Conservation (phyloP, 1,284 basidiomycete species). For the Puccinia hordei region DNA sequence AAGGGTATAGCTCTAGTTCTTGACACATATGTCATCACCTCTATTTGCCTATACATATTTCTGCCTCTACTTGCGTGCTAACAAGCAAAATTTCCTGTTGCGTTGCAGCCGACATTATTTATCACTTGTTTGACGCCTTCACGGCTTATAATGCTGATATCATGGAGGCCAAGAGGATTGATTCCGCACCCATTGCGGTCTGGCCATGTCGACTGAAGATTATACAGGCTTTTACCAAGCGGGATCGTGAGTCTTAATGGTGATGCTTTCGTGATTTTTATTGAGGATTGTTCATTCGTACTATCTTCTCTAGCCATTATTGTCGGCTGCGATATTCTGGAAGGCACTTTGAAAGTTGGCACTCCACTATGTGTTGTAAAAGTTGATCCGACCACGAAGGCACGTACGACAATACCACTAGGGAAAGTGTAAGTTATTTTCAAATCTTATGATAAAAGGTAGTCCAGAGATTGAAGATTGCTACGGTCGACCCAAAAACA, state of each 20-base stretch:
- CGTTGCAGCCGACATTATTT: constrained; percentile 85
- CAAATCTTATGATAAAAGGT: not conserved
- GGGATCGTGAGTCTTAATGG: constrained; percentile 71
- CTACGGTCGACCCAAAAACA: not conserved
- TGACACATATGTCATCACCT: too few species aligned
- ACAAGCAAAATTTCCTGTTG: constrained; percentile 10
- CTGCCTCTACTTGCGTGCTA: not conserved
- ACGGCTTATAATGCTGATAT: constrained; percentile 94
- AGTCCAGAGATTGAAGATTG: not conserved
- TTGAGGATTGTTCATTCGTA: not conserved
- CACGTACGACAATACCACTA: constrained; percentile 85
- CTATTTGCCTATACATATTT: too few species aligned
- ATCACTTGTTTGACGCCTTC: constrained; percentile 97
- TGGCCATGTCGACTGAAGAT: constrained; percentile 95
- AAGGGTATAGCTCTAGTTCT: constrained; percentile 67
- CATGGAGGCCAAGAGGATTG: constrained; percentile 83
- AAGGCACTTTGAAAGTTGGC: constrained; percentile 87
- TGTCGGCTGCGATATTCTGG: constrained; percentile 92
- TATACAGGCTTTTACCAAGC: constrained; percentile 90
- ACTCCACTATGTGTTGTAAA: constrained; percentile 96
- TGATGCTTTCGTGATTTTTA: not conserved
- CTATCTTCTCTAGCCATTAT: constrained; percentile 65
- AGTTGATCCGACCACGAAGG: constrained; percentile 77
- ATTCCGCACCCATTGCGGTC: constrained; percentile 90
- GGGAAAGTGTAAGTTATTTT: constrained; percentile 79